Evolutionary conservation across 176 grass and related monocot species (phyloP), one percentile per base, ranked within the genome.

Genomic region (Oryza nivara): DNA sequence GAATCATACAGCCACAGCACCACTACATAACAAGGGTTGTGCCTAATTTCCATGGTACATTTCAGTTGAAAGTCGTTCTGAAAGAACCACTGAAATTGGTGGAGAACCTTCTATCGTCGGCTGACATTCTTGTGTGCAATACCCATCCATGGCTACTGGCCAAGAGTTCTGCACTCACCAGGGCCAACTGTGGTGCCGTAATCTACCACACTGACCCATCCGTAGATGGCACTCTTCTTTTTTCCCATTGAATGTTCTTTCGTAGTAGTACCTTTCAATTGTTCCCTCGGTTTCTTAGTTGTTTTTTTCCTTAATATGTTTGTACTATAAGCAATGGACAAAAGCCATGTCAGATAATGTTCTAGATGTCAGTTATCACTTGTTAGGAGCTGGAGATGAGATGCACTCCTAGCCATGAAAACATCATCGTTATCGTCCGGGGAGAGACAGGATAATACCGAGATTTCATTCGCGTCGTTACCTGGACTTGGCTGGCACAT

Each of bases 401-500:
- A 40, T 80, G 77, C 82, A 81, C 44, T 81, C 36, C 6, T 75
- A 49, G 76, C 75, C 82, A 80, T 64, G 9, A 45, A 54, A 75
- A 85, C 51, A 28, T 75, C 12, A 85, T 49, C 28, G 13, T 70
- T 47, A 63, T 75, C 23, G 56, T 44, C 23, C 36, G 0, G 2
- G 25, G 23, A 38, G 76, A 74, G 36, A 70, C 14, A 30, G 46
- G 35, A 58, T 70, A 85, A 60, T 19, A 19, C 46, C 7, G 63
- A 6, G 30, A 5, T 70, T 81, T 7, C 61, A 6, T 23, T 12
- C n/a, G 7, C 38, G 58, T 40, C n/a, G 36, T 64, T 19, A 56
- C 64, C 41, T 60, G 34, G 34, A 44, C 34, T n/a, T 28, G 26
- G 26, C 25, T 41, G 60, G 9, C 28, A 20, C 1, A 35, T 66